Evolutionary conservation across 768 basidiomycete species (phyloP), one percentile per base, ranked within the genome.

Genomic region (Russula sp.): DNA sequence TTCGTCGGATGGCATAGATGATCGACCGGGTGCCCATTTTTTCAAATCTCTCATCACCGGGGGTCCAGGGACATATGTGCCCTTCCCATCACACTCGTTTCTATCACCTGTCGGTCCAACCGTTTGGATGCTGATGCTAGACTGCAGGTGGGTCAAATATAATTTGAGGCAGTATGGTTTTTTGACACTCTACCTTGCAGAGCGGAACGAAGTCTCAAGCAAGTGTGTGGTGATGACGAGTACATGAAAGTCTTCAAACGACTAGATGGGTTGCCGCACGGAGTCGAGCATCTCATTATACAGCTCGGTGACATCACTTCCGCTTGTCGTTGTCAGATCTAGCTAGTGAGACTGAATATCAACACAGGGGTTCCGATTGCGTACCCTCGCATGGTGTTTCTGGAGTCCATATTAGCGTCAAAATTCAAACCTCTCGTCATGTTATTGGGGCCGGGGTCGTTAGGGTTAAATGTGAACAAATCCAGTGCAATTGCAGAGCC

Each of bases 401-500:
- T 97, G 66, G 96, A 91, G 73, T 77, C 75, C 27, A 82, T 88
- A 8, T 75, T 98, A 34, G 88, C 89, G 48, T 86, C 84, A 35
- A 94, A 88, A 74, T 78, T 88, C 56, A 98, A 98, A 72, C 94
- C 95, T 2, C n/a, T n/a, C n/a, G n/a, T n/a, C n/a, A n/a, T n/a
- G n/a, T n/a, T n/a, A n/a, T 75, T 98, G 48, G 82, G n/a, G n/a
- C n/a, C n/a, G n/a, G n/a, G n/a, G n/a, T 77, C 82, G 0, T 64
- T 89, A 55, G 88, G 88, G n/a, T 72, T 93, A 48, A 82, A 82
- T 68, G 86, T 91, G 40, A 93, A 95, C 71, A 89, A 91, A 71
- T 94, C 94, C 74, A 94, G 94, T 73, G 83, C 83, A n/a, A 89
- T 91, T 49, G 90, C 94, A 0, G 97, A 98, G 74, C 76, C 98